Conservation (phyloP, 352 stramenopile genomes). For the Saprolegnia parasitica region DNA sequence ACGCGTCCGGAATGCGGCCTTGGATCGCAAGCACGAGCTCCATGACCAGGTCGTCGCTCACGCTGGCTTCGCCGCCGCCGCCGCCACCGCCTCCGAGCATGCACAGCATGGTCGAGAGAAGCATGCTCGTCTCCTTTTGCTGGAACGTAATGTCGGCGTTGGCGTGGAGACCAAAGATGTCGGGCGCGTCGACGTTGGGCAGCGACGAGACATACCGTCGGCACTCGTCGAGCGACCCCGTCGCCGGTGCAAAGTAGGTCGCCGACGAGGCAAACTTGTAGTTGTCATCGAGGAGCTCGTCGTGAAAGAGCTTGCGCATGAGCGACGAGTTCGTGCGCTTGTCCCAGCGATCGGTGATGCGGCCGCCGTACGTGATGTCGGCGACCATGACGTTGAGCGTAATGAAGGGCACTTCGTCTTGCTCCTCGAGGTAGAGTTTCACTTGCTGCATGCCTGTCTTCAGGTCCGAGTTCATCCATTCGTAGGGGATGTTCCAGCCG, state of each 20-base stretch:
- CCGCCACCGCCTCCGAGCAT: slow-evolving; percentile 66
- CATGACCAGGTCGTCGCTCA: slow-evolving; percentile 75
- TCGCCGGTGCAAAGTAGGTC: slow-evolving; percentile 72
- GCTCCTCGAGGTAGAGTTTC: slow-evolving; percentile 90
- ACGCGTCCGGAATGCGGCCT: slow-evolving; percentile 65
- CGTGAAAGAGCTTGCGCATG: slow-evolving; percentile 89
- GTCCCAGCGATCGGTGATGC: slow-evolving; percentile 93
- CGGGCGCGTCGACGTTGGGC: slow-evolving; percentile 78
- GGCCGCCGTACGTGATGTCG: slow-evolving; percentile 93
- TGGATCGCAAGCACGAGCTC: slow-evolving; percentile 80
- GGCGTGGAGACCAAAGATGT: slow-evolving; percentile 90
- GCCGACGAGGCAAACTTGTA: slow-evolving; percentile 76
- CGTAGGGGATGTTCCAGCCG: slow-evolving; percentile 95
- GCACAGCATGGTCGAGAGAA: slow-evolving; percentile 62
- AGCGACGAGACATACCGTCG: slow-evolving; percentile 82
- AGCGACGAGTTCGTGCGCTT: slow-evolving; percentile 93
- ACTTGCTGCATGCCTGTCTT: slow-evolving; percentile 93
- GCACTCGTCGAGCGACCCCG: slow-evolving; percentile 50
- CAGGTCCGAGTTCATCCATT: slow-evolving; percentile 95
- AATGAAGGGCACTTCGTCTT: slow-evolving; percentile 89
- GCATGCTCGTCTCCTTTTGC: slow-evolving; percentile 85
- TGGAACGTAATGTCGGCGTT: slow-evolving; percentile 95
- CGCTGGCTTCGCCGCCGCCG: slow-evolving; percentile 41
- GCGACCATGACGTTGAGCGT: slow-evolving; percentile 93
- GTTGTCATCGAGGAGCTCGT: slow-evolving; percentile 79